A percentile compares a stretch with the other conserved stretches of the same genome.
Evolutionary conservation across 495 filamentous ascomycete genomes (phyloP).

Genomic region (Neurospora sp.): DNA sequence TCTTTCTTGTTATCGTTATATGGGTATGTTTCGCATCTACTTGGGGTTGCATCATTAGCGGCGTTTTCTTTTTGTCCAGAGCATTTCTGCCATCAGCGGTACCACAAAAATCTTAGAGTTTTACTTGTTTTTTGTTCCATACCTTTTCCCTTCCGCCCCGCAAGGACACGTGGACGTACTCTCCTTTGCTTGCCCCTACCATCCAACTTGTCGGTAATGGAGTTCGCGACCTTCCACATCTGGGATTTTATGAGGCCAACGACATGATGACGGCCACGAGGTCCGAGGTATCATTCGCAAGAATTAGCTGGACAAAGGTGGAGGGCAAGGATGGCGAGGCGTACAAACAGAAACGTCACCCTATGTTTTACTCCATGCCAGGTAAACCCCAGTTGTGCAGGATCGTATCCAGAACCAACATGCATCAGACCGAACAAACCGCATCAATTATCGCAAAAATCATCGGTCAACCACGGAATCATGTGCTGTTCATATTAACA

Average conservation of each 20-base stretch:
- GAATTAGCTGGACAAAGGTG: background rate
- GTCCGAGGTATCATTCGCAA: background rate
- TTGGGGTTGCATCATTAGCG: background rate
- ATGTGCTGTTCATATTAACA: background rate
- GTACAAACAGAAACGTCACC: background rate
- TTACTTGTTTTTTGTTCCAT: background rate
- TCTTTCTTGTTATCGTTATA: background rate
- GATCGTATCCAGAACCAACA: background rate
- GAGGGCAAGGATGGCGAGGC: background rate
- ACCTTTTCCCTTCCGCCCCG: background rate
- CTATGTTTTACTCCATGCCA: background rate
- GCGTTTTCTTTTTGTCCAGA: background rate
- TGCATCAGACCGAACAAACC: background rate
- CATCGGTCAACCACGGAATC: background rate
- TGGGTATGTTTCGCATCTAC: conserved; percentile 1
- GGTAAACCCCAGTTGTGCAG: background rate
- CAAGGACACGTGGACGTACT: background rate
- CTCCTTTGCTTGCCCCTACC: background rate
- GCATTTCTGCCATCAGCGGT: background rate
- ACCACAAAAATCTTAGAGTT: background rate
- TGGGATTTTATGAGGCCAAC: background rate
- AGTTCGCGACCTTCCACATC: background rate
- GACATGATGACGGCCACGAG: background rate
- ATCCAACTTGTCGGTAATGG: background rate
- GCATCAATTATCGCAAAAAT: background rate